A percentile compares a stretch with the other conserved stretches of the same genome.
Conservation (phyloP, 805 yeast genomes). For the Yarrowia sp. region DNA sequence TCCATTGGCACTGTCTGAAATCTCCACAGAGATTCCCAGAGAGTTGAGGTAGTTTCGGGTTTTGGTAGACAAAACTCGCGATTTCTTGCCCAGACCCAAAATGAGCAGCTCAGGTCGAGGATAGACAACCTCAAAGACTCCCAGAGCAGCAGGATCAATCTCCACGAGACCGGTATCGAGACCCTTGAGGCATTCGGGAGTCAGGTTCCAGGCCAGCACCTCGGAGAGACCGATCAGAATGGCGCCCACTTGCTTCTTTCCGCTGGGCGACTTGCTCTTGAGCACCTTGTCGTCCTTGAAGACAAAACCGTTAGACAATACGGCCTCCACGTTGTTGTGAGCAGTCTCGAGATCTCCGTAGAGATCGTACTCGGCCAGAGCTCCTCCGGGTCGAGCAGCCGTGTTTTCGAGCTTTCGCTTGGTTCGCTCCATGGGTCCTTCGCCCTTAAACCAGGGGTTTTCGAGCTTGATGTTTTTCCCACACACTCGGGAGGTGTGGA, state of each 20-base stretch:
- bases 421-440: constrained; percentile 23
- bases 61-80: constrained; percentile 59
- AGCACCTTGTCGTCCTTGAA: constrained; percentile 54
- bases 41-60: constrained; percentile 49
- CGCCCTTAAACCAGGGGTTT: constrained; percentile 25
- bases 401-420: constrained; percentile 24
- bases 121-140: constrained; percentile 52
- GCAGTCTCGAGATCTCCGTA: constrained; percentile 46
- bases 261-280: constrained; percentile 36
- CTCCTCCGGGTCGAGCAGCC: constrained; percentile 28
- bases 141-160: constrained; percentile 45
- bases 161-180: constrained; percentile 55
- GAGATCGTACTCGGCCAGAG: constrained; percentile 44
- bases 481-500: constrained; percentile 9
- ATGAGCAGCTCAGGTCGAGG: constrained; percentile 78
- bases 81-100: constrained; percentile 63
- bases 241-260: constrained; percentile 33
- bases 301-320: constrained; percentile 55
- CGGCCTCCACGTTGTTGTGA: constrained; percentile 49
- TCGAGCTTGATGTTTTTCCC: constrained; percentile 17
- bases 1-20: constrained; percentile 60
- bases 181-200: constrained; percentile 39
- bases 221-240: constrained; percentile 44
- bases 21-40: constrained; percentile 68
- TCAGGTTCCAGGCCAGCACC: constrained; percentile 56